phyloP scores from a whole-genome alignment of 495 filamentous ascomycete species.

The Cryomyces minteri region DNA sequence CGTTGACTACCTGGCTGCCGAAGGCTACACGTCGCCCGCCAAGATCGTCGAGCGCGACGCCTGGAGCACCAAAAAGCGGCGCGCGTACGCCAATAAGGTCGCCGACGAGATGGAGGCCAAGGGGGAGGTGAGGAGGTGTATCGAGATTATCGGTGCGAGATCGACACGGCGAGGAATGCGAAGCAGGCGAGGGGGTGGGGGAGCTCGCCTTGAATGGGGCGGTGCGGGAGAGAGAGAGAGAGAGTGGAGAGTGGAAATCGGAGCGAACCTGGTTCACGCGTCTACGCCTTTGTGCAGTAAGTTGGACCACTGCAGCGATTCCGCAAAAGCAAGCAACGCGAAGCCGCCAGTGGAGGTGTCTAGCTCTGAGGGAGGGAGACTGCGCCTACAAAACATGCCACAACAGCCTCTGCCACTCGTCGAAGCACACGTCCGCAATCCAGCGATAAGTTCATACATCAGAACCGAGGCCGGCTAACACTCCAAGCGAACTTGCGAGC shows the following conservation, averaged over 20 bases:
- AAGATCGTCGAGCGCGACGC: constrained; percentile 35
- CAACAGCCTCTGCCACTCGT: too few relatives aligned
- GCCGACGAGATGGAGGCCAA: constrained; percentile 36
- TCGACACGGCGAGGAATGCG: constrained; percentile 32
- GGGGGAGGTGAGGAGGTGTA: constrained; percentile 38
- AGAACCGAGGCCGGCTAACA: too few relatives aligned
- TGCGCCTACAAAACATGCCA: too few relatives aligned
- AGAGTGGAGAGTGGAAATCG: too few relatives aligned
- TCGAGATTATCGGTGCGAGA: constrained; percentile 36
- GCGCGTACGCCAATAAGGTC: constrained; percentile 34
- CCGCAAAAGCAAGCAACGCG: too few relatives aligned
- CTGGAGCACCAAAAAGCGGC: constrained; percentile 31
- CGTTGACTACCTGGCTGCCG: constrained; percentile 33
- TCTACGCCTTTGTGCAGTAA: too few relatives aligned
- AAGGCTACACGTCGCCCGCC: constrained; percentile 32
- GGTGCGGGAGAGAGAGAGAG: neutral
- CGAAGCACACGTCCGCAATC: too few relatives aligned
- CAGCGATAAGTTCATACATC: too few relatives aligned
- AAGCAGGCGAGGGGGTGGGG: constrained; percentile 11
- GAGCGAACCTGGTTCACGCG: too few relatives aligned
- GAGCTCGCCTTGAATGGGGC: neutral
- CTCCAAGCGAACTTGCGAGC: too few relatives aligned
- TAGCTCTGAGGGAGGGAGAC: neutral
- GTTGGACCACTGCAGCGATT: too few relatives aligned
- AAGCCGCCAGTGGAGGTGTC: neutral